Evolutionary conservation across 2,329 filamentous ascomycete species (phyloP), one percentile per base, ranked within the genome.

Genomic region (Aspergillus calidoustus): DNA sequence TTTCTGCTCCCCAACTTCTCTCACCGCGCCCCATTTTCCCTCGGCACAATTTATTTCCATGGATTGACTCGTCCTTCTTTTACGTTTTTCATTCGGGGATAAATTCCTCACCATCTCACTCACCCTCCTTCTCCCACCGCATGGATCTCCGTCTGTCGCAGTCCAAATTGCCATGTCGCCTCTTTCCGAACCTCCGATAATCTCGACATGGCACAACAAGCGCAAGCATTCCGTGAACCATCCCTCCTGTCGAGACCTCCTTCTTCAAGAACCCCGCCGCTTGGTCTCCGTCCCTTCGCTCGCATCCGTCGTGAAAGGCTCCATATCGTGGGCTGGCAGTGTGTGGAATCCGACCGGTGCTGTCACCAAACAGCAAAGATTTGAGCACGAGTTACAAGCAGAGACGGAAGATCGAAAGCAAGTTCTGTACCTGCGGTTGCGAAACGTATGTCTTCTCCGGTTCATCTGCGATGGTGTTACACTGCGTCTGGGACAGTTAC

Each of bases 351-450:
- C 70, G 57, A 82, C 82, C 66, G 82, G 80, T 61, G 84, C 87
- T 77, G 84, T 83, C n/a, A 81, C 81, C 1, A 75, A 78, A 52
- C 79, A 84, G 38, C 79, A 88, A 34, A 17, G 17, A 1, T 25
- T 46, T 19, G 47, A 54, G 66, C 80, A 84, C 15, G 78, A 81
- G 31, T 76, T 80, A 47, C 78, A 74, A 61, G 76, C 79, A 59
- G 78, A 79, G 46, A 71, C 76, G n/a, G 85, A 88, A 54, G 83
- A 88, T 68, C 83, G 83, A 62, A 88, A 84, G 73, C 85, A 89
- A 71, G 81, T 89, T 9, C 75, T 93, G 47, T 84, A 86, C 63
- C 73, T 87, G 64, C 84, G 85, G 64, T 84, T 93, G 82, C 86
- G 87, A 66, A 86, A 87, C 77, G 89, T 89, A 76, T 74, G 85